phyloP scores from a whole-genome alignment of 331 rosid genomes.

The Dryas integrifolia region DNA sequence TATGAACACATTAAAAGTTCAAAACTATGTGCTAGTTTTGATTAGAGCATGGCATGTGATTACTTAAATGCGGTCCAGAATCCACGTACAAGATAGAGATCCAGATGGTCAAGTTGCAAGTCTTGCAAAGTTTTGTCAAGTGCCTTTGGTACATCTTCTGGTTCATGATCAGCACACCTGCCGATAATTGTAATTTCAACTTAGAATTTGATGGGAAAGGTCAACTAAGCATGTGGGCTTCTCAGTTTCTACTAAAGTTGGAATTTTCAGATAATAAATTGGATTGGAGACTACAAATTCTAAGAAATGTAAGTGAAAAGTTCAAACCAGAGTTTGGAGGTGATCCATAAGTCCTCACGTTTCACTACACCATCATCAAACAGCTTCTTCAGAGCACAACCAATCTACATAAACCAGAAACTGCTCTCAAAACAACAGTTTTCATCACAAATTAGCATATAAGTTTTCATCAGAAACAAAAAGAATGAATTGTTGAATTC shows the following conservation, averaged over 20 bases:
- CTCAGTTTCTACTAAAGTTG: too few relatives aligned
- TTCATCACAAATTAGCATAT: neutral
- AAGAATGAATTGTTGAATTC: neutral
- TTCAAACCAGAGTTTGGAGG: constrained; percentile 72
- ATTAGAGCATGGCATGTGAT: neutral
- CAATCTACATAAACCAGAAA: constrained; percentile 46
- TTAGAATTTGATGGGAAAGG: neutral
- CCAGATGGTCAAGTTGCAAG: constrained; percentile 66
- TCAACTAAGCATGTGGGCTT: too few relatives aligned
- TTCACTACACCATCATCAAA: constrained; percentile 51
- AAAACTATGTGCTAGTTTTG: neutral
- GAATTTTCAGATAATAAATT: neutral
- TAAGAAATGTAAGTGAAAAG: neutral
- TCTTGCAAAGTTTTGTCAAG: constrained; percentile 50
- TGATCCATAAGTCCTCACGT: constrained; percentile 60
- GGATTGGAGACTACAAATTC: neutral
- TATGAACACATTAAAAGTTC: neutral
- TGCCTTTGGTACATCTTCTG: constrained; percentile 67
- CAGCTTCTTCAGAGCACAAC: constrained; percentile 48
- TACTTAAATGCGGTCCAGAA: neutral
- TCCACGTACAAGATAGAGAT: constrained; percentile 61
- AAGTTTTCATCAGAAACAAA: neutral
- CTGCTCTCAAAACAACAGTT: neutral
- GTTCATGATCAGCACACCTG: constrained; percentile 66
- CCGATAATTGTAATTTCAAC: neutral